A percentile compares a stretch with the other conserved stretches of the same genome.
These are phyloP conservation scores for Gnetum montanum DNA, from an alignment of 75 land plant species.

Conservation along the genomic window DNA sequence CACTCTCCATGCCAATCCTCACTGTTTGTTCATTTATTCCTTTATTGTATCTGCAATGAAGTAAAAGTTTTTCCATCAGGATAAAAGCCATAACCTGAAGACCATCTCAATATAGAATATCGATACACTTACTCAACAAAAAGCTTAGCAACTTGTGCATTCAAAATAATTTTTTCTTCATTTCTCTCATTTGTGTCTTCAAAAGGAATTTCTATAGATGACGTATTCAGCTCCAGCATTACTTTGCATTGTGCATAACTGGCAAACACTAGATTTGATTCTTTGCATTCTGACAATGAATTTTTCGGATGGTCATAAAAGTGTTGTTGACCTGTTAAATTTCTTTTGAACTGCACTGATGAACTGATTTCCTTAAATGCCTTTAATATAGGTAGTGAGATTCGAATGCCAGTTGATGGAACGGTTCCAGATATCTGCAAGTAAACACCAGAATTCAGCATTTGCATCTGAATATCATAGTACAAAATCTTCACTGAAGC, in stretches of 20 bases:
- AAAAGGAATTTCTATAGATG: constrained; percentile 1
- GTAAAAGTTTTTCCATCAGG: not conserved
- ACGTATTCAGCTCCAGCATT: not conserved
- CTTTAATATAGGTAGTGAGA: not conserved
- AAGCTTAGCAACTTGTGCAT: constrained; percentile 1
- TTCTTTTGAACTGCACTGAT: too few relatives aligned
- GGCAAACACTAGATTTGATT: not conserved
- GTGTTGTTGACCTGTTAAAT: not conserved
- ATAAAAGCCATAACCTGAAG: too few relatives aligned
- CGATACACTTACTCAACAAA: constrained; percentile 1
- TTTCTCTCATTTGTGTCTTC: not conserved
- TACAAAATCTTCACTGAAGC: too few relatives aligned
- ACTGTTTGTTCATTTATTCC: constrained; percentile 2
- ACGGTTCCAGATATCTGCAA: not conserved
- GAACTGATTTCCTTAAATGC: not conserved
- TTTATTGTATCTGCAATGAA: constrained; percentile 15
- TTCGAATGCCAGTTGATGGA: not conserved
- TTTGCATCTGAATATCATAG: too few relatives aligned
- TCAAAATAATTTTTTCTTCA: constrained; percentile 2
- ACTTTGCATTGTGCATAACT: not conserved
- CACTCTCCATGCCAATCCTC: constrained; percentile 13
- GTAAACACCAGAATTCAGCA: too few relatives aligned
- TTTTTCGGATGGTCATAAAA: not conserved
- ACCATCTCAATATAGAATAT: too few relatives aligned
- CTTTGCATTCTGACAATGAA: not conserved